phyloP scores from a whole-genome alignment of 768 basidiomycete genomes.

The Agrocybe pediades region DNA sequence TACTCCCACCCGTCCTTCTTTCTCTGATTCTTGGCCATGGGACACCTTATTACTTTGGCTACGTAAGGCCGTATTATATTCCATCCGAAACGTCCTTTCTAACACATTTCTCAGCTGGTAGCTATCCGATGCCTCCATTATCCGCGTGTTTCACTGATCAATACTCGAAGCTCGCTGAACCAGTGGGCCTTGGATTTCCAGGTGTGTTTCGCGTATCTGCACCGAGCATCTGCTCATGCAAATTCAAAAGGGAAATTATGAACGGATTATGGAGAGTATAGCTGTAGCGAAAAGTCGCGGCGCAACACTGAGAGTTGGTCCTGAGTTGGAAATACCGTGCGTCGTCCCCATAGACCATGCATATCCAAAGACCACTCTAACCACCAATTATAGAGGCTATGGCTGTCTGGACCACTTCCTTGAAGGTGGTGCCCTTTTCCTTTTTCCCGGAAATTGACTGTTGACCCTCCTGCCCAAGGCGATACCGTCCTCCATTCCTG shows the following conservation, averaged over 20 bases:
- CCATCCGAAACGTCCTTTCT: no score
- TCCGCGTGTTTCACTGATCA: not conserved
- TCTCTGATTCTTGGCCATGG: conserved; percentile 47
- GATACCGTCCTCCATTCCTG: conserved; percentile 97
- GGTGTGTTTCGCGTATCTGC: conserved; percentile 38
- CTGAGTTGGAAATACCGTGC: conserved; percentile 94
- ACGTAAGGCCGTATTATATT: conserved; percentile 55
- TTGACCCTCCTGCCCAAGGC: conserved; percentile 46
- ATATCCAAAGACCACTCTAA: not conserved
- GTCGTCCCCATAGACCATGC: conserved; percentile 10
- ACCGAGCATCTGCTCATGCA: not conserved
- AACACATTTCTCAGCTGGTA: conserved; percentile 33
- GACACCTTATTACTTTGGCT: conserved; percentile 85
- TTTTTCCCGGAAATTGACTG: not conserved
- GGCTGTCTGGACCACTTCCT: conserved; percentile 98
- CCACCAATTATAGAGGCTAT: conserved; percentile 67
- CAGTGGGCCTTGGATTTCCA: conserved; percentile 98
- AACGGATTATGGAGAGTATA: conserved; percentile 89
- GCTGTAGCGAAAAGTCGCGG: conserved; percentile 84
- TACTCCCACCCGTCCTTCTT: not conserved
- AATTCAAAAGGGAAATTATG: conserved; percentile 77
- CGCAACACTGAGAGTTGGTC: conserved; percentile 91
- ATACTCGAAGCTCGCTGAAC: conserved; percentile 75
- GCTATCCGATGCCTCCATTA: conserved; percentile 1
- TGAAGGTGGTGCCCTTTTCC: conserved; percentile 60